A percentile compares a stretch with the other conserved stretches of the same genome.
Evolutionary conservation across 495 filamentous ascomycete species (phyloP).

Genomic region (Aspergillus biplanus): DNA sequence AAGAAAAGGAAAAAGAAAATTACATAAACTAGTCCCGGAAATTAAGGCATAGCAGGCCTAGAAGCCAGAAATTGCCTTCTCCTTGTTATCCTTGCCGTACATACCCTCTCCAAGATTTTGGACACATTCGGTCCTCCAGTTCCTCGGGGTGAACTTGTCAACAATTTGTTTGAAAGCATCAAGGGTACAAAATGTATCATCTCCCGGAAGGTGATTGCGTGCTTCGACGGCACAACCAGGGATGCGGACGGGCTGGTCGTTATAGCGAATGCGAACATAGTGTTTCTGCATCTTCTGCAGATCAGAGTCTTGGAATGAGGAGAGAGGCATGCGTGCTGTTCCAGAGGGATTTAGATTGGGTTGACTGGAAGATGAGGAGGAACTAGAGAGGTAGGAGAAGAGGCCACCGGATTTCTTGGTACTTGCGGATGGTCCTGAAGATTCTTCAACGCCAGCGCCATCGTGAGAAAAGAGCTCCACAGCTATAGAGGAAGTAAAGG

Average conservation of each 20-base stretch:
- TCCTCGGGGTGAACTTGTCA: slow-evolving; percentile 81
- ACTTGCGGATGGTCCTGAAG: slow-evolving; percentile 30
- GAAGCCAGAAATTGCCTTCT: slow-evolving; percentile 41
- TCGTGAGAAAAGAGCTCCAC: slow-evolving; percentile 79
- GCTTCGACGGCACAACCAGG: slow-evolving; percentile 73
- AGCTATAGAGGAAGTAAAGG: slow-evolving; percentile 88
- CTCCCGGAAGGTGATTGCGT: slow-evolving; percentile 85
- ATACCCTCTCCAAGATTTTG: slow-evolving; percentile 60
- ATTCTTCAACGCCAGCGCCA: slow-evolving; percentile 29
- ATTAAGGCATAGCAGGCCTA: slow-evolving; percentile 24
- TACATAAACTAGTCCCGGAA: background rate
- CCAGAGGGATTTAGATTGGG: slow-evolving; percentile 27
- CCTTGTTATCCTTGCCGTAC: slow-evolving; percentile 40
- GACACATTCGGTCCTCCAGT: slow-evolving; percentile 78
- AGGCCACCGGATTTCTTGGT: slow-evolving; percentile 32
- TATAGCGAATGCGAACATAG: slow-evolving; percentile 94
- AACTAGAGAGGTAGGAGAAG: slow-evolving; percentile 38
- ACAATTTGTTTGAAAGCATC: slow-evolving; percentile 90
- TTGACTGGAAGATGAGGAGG: slow-evolving; percentile 25
- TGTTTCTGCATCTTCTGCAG: slow-evolving; percentile 64
- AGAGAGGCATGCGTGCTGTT: slow-evolving; percentile 40
- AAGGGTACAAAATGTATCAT: slow-evolving; percentile 91
- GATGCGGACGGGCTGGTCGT: slow-evolving; percentile 77
- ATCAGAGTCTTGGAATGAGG: slow-evolving; percentile 34
- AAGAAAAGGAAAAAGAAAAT: background rate